Evolutionary conservation across 768 basidiomycete species (phyloP).

Genomic region (Mrakia frigida): DNA sequence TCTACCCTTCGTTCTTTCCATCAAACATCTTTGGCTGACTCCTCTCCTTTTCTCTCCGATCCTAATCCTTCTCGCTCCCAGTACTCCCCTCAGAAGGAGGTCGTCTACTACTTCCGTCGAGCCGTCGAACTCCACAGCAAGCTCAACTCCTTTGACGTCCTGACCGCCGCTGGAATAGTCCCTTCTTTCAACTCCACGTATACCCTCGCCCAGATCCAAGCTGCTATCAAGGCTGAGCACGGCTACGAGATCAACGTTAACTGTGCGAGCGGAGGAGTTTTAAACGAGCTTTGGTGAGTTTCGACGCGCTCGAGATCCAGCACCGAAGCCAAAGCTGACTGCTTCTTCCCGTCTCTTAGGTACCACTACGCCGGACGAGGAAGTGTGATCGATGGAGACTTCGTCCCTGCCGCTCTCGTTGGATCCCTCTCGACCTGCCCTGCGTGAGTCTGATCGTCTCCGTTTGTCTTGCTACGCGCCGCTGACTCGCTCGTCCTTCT

Average conservation of each 20-base stretch:
- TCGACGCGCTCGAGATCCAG: neutral
- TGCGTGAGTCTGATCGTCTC: neutral
- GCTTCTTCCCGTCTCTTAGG: neutral
- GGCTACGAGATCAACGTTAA: conserved; percentile 31
- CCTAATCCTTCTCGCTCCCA: neutral
- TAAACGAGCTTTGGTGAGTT: conserved; percentile 26
- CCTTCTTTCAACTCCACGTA: conserved; percentile 59
- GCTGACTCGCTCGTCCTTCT: neutral
- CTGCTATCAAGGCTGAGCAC: conserved; percentile 28
- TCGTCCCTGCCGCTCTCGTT: conserved; percentile 22
- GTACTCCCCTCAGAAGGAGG: conserved; percentile 36
- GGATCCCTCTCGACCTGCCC: conserved; percentile 34
- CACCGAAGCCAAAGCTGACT: neutral
- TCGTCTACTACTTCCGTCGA: conserved; percentile 38
- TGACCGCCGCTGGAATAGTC: conserved; percentile 64
- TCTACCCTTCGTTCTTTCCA: too few relatives aligned
- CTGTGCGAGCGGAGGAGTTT: conserved; percentile 25
- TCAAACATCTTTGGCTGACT: neutral
- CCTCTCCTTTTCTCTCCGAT: neutral
- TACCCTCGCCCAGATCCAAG: conserved; percentile 47
- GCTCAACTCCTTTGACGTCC: conserved; percentile 70
- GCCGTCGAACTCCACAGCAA: conserved; percentile 55
- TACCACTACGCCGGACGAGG: conserved; percentile 31
- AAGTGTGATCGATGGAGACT: conserved; percentile 32
- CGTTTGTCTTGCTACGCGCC: neutral